Conservation (phyloP, 2,329 filamentous ascomycete genomes). For the Fusarium acutatum region DNA sequence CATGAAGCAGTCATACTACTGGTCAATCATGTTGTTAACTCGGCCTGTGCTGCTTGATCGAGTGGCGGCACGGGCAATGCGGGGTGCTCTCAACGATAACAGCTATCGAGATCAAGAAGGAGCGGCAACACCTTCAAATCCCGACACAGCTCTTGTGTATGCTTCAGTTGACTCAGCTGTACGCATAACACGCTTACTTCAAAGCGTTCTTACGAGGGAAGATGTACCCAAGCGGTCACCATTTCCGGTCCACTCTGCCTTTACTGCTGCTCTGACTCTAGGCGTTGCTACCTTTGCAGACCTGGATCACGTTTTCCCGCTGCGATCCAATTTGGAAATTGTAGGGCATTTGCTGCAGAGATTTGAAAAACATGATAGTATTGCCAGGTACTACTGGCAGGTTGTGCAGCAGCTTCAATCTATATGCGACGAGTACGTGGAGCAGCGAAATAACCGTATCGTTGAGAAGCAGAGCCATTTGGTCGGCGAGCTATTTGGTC, state of each 20-base stretch:
- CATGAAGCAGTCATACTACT: not conserved
- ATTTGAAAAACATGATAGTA: not conserved
- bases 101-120: too few relatives aligned
- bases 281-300: not conserved
- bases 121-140: accelerated
- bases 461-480: not conserved
- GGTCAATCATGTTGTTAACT: not conserved
- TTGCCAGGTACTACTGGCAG: not conserved
- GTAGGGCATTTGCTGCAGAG: not conserved
- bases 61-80: not conserved
- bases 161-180: not conserved
- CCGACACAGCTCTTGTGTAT: not conserved
- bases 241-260: not conserved
- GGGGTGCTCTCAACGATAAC: not conserved
- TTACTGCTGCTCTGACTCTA: not conserved
- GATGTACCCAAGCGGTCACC: not conserved
- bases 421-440: not conserved
- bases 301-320: not conserved
- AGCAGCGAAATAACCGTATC: not conserved
- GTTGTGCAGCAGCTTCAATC: not conserved
- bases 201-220: accelerated
- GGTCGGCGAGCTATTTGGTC: not conserved
- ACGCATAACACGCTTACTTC: not conserved
- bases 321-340: not conserved
- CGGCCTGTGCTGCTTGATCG: not conserved